Evolutionary conservation across 2,329 filamentous ascomycete genomes (phyloP).

Genomic region (Hypoxylon sp.): DNA sequence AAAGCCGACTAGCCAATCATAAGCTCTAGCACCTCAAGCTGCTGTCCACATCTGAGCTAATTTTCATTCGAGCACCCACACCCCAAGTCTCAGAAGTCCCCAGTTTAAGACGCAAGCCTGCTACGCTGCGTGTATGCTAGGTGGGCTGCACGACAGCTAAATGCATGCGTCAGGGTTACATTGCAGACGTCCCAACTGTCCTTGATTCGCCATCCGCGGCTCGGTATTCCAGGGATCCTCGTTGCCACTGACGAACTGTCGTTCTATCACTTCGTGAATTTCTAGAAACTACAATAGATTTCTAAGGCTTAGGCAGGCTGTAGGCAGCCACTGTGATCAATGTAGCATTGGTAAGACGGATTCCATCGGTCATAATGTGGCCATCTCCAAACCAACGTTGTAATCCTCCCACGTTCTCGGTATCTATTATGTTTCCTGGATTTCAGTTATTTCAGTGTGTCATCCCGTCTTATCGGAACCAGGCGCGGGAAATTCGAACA

Average conservation of each 20-base stretch:
- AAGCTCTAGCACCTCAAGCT: slow-evolving; percentile 12
- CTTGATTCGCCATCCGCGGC: slow-evolving; percentile 36
- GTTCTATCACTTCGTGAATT: slow-evolving; percentile 17
- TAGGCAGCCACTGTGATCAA: background rate
- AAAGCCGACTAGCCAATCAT: slow-evolving; percentile 32
- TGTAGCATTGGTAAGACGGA: slow-evolving; percentile 37
- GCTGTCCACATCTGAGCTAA: slow-evolving; percentile 34
- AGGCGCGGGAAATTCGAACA: slow-evolving; percentile 13
- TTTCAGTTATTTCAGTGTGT: slow-evolving; percentile 9
- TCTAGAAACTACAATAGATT: slow-evolving; percentile 27
- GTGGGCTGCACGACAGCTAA: slow-evolving; percentile 41
- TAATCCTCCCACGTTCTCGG: slow-evolving; percentile 31
- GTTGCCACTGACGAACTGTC: slow-evolving; percentile 31
- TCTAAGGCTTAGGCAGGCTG: slow-evolving; percentile 5
- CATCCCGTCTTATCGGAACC: slow-evolving; percentile 24
- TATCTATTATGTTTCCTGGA: slow-evolving; percentile 16
- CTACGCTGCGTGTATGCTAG: slow-evolving; percentile 28
- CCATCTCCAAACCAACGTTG: slow-evolving; percentile 24
- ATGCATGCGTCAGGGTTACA: slow-evolving; percentile 39
- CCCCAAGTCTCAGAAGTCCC: slow-evolving; percentile 1
- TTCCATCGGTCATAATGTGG: slow-evolving; percentile 26
- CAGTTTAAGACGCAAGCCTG: slow-evolving; percentile 29
- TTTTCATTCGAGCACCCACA: slow-evolving; percentile 41
- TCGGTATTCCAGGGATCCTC: slow-evolving; percentile 23
- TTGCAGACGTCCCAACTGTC: slow-evolving; percentile 34